Base-by-base conservation (phyloP, 2,329 filamentous ascomycete species). In the Paecilomyces sp. region DNA sequence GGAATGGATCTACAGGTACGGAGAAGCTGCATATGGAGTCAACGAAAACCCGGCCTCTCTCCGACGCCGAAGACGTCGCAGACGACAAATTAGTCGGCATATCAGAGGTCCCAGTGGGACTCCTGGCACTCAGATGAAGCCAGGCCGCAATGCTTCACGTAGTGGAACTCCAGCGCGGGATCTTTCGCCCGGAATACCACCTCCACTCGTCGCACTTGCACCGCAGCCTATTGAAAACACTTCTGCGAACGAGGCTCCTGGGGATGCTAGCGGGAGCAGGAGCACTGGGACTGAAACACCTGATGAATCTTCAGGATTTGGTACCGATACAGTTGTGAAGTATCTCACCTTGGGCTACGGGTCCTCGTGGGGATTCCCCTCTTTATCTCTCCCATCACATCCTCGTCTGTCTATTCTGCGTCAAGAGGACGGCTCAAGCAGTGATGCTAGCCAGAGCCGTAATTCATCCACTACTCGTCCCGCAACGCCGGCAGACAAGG, bases 1-100 rank as follows among this genome's bases (percentile, higher is more conserved):
- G 82, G 90, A 95, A 72, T 89, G 90, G 68, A 82, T 97, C 2
- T 96, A 94, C 73, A 87, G 82, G 31, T 91, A 91, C 80, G 93
- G 92, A 1, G 86, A 90, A 57, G 83, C 89, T 68, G 87, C 93
- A 1, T 97, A 96, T 71, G 93, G 92, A 3, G 84, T 97, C 6
- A 84, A 85, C 57, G 89, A 95, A 36, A 92, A 91, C 64, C 89
- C 91, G 13, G 84, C 83, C 1, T 88, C 89, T 1, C 82, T 82
- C 61, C 83, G 88, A 33, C 80, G 82, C 55, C 74, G 69, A 66
- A 74, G 68, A 59, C 65, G 41, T 18, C 41, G n/a, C 41, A 47
- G 41, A 18, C 41, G 41, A 53, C 51, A 65, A 59, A 71, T 71
- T 54, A 78, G 72, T 59, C 65, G 65, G 55, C 69, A 69, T 54